A percentile compares a stretch with the other conserved stretches of the same genome.
Evolutionary conservation across 805 yeast species (phyloP).

Genomic region (Candida pseudofarinosa): DNA sequence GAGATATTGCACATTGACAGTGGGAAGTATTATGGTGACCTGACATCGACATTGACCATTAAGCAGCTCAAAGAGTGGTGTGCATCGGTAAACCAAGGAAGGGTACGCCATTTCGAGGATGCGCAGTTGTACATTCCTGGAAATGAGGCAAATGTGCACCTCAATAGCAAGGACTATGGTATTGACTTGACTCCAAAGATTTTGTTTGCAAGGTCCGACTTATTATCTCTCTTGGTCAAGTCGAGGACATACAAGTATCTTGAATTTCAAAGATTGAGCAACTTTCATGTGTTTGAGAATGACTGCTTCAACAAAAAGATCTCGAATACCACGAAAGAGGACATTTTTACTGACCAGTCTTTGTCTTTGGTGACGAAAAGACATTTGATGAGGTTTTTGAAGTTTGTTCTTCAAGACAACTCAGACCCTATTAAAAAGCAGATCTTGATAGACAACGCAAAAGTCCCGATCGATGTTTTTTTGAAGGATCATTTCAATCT

Average conservation of each 20-base stretch:
- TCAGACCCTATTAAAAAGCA: conserved; percentile 60
- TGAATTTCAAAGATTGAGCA: conserved; percentile 85
- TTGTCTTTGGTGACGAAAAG: conserved; percentile 74
- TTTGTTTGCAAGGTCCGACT: conserved; percentile 86
- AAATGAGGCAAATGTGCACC: conserved; percentile 43
- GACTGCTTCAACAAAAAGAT: conserved; percentile 80
- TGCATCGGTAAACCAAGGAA: conserved; percentile 54
- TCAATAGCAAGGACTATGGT: conserved; percentile 72
- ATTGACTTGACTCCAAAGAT: conserved; percentile 85
- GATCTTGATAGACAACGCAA: conserved; percentile 53
- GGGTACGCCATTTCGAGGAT: conserved; percentile 48
- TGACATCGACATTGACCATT: conserved; percentile 77
- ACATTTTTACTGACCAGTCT: conserved; percentile 85
- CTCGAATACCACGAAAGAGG: conserved; percentile 78
- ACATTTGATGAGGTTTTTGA: conserved; percentile 83
- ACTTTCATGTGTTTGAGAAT: conserved; percentile 91
- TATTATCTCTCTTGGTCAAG: conserved; percentile 71
- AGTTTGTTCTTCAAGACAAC: conserved; percentile 61
- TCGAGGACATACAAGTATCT: conserved; percentile 86
- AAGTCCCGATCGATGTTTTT: conserved; percentile 56
- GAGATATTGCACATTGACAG: conserved; percentile 85
- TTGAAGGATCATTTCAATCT: conserved; percentile 64
- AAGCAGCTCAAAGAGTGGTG: conserved; percentile 88
- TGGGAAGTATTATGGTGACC: conserved; percentile 84
- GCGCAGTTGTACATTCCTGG: conserved; percentile 79